phyloP scores from a whole-genome alignment of 257 asterid genomes.

The Misopates orontium region DNA sequence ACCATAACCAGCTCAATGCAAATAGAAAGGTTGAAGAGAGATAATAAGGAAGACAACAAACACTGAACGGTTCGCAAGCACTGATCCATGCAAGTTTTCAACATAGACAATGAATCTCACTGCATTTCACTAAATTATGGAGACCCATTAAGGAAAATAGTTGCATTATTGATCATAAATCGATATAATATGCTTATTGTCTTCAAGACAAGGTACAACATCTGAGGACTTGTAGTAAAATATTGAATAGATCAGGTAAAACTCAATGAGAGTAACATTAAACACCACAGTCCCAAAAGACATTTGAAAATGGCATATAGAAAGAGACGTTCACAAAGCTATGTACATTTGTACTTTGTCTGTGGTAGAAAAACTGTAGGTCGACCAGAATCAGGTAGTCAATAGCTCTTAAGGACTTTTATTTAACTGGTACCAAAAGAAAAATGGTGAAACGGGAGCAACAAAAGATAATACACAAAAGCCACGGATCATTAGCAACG shows the following conservation, averaged over 20 bases:
- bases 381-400: too few species aligned
- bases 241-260: background rate
- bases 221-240: background rate
- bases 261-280: background rate
- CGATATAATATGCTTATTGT: background rate
- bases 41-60: too few species aligned
- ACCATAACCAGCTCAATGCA: background rate
- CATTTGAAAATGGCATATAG: background rate
- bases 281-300: background rate
- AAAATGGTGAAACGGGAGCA: too few species aligned
- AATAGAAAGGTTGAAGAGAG: too few species aligned
- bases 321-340: too few species aligned
- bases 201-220: background rate
- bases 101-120: conserved; percentile 4
- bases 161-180: background rate
- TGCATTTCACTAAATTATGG: background rate
- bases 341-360: too few species aligned
- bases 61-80: background rate
- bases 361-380: too few species aligned
- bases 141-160: background rate
- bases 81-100: background rate
- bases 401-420: too few species aligned
- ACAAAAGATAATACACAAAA: too few species aligned
- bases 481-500: too few species aligned
- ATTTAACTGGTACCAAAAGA: too few species aligned